These are phyloP conservation scores for Kwoniella newhampshirensis DNA, from an alignment of 768 basidiomycete species.

Conservation along the genomic window DNA sequence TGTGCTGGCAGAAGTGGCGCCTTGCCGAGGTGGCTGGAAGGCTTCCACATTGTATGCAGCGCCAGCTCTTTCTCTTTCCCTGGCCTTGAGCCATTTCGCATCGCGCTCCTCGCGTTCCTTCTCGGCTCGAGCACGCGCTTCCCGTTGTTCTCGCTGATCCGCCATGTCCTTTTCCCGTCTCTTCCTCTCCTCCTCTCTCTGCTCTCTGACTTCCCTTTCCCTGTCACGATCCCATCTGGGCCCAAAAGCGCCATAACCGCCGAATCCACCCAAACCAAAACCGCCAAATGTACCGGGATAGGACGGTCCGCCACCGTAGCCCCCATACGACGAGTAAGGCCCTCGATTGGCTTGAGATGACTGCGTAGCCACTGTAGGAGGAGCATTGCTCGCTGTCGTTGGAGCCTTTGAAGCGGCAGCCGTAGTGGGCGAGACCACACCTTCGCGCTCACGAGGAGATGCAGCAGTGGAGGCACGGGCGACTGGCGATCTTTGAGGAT, in stretches of 20 bases:
- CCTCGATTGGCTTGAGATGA: slow-evolving; percentile 3
- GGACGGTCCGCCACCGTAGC: neutral
- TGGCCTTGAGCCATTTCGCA: slow-evolving; percentile 9
- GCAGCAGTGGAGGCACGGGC: slow-evolving; percentile 7
- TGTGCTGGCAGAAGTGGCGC: neutral
- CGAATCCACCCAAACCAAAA: slow-evolving; percentile 22
- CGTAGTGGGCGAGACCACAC: neutral
- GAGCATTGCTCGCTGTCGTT: neutral
- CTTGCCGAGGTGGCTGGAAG: slow-evolving; percentile 12
- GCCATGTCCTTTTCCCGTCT: slow-evolving; percentile 10
- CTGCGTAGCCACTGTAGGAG: neutral
- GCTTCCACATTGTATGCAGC: slow-evolving; percentile 12
- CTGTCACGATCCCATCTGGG: slow-evolving; percentile 12
- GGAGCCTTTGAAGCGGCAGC: slow-evolving; percentile 1
- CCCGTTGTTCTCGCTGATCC: neutral
- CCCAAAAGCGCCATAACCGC: slow-evolving; percentile 14
- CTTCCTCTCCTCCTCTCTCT: slow-evolving; percentile 6
- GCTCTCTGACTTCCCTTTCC: slow-evolving; percentile 3
- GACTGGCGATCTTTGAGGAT: slow-evolving; percentile 4
- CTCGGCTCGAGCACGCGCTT: slow-evolving; percentile 15
- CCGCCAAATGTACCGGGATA: slow-evolving; percentile 16
- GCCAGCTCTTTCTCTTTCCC: slow-evolving; percentile 15
- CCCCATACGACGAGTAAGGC: neutral
- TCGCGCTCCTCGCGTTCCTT: slow-evolving; percentile 20
- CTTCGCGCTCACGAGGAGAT: slow-evolving; percentile 17